A percentile compares a stretch with the other conserved stretches of the same genome.
Conservation (phyloP, 129 eudicot genomes). For the Saposhnikovia divaricata region DNA sequence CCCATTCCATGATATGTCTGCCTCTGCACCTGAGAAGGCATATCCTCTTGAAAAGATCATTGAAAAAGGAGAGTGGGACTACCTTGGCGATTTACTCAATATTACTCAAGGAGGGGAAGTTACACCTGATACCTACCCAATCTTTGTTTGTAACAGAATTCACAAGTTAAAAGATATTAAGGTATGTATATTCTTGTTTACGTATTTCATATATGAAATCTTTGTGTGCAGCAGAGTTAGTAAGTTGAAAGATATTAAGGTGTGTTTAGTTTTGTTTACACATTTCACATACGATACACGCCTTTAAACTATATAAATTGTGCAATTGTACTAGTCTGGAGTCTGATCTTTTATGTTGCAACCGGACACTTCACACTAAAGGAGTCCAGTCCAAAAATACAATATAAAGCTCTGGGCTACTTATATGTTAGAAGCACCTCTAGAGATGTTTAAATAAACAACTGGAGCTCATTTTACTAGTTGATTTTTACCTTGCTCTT, state of each 20-base stretch:
- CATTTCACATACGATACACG: background rate
- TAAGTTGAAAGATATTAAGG: conserved; percentile 55
- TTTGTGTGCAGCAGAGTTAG: conserved; percentile 65
- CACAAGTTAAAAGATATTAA: conserved; percentile 39
- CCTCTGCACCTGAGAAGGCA: conserved; percentile 52
- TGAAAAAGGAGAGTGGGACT: conserved; percentile 74
- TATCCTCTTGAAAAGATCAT: conserved; percentile 84
- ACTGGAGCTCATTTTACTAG: background rate
- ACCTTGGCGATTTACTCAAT: conserved; percentile 49
- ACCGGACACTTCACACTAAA: background rate
- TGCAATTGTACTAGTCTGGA: background rate
- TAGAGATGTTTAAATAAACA: too few species aligned
- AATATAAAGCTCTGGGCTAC: background rate
- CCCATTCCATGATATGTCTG: conserved; percentile 74
- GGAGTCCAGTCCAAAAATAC: background rate
- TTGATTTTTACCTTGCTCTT: background rate
- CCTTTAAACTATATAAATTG: too few species aligned
- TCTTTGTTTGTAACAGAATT: conserved; percentile 65
- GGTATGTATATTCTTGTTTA: conserved; percentile 29
- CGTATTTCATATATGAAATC: background rate
- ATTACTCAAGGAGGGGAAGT: conserved; percentile 35
- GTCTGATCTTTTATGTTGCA: background rate
- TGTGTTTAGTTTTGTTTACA: conserved; percentile 5
- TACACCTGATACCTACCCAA: conserved; percentile 37
- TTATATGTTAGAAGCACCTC: background rate